Evolutionary conservation across 148 eudicot species (phyloP).

Genomic region (Rheum nobile): DNA sequence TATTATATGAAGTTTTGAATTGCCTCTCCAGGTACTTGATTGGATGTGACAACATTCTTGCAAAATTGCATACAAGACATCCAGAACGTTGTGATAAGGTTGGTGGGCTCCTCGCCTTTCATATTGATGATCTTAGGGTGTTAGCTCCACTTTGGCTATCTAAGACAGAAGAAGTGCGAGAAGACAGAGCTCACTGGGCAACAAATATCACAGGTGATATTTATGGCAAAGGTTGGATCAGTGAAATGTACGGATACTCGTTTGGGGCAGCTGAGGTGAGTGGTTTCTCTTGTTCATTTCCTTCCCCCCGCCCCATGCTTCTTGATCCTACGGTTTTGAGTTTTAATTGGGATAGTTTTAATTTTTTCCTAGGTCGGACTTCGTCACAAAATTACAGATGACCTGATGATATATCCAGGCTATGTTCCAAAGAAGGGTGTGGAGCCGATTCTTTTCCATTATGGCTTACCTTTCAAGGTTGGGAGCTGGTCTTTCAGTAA

Average conservation of each 20-base stretch:
- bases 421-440: conserved; percentile 63
- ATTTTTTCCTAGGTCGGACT: conserved; percentile 71
- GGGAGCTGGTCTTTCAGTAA: conserved; percentile 97
- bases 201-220: conserved; percentile 91
- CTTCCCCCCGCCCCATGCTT: neutral
- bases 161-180: conserved; percentile 90
- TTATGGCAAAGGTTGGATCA: conserved; percentile 93
- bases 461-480: conserved; percentile 77
- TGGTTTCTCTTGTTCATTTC: conserved; percentile 6
- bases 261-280: conserved; percentile 91
- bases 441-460: conserved; percentile 89
- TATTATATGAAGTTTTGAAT: conserved; percentile 2
- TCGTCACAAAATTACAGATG: conserved; percentile 78
- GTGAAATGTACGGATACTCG: conserved; percentile 99
- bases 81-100: conserved; percentile 95
- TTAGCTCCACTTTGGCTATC: conserved; percentile 96
- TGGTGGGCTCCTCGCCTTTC: conserved; percentile 87
- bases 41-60: conserved; percentile 93
- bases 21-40: conserved; percentile 58
- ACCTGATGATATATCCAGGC: conserved; percentile 93
- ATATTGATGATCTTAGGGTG: conserved; percentile 86
- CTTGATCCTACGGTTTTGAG: neutral
- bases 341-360: neutral
- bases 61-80: conserved; percentile 77
- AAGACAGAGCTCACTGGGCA: conserved; percentile 86